Base-by-base conservation (phyloP, 2,329 filamentous ascomycete species). In the Monosporascus sp. region DNA sequence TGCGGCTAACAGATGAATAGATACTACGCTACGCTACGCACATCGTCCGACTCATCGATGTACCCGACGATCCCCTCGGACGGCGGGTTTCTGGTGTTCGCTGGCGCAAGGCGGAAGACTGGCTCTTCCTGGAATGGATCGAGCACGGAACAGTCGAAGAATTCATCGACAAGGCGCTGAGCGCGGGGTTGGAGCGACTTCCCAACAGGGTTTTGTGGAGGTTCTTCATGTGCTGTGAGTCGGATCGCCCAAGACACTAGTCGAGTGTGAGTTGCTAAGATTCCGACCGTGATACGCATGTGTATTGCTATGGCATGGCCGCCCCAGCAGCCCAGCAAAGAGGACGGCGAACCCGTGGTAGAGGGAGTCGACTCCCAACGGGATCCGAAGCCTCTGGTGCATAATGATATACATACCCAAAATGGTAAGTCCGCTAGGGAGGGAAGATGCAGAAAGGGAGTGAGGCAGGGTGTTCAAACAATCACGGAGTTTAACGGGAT, bases 151-250 rank as follows among this genome's bases (percentile, higher is more conserved):
- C 48, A 2, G 20, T 49, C 9, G 24, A 27, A 6, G 37, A 41
- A 2, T 41, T 49, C 15, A 27, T 49, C 18, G 5, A 31, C 15
- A 49, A 20, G 41, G 48, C 48, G 18, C 39, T 6, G 35, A 8
- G 25, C 11, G 37, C 39, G 22, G 41, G 15, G 5, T 18, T 43
- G 2, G 48, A 25, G 20, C 27, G 41, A 6, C 24, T 49, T 15
- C 37, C 37, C 5, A 49, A 41, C 37, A 17, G 48, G 48, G 17
- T 49, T 17, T 17, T 49, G 18, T 49, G 48, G 48, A 49, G 37
- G 22, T 49, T 49, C 37, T 49, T 49, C 37, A 49, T 49, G 48
- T 49, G 48, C n/a, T 41, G 48, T 49, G 20, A 44, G 41, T 44
- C 14, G 17, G n/a, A 4, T 3, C 20, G 38, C 38, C 17, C 11